Conservation (phyloP, 2,329 filamentous ascomycete species). For the Sordariomycetes sp. region DNA sequence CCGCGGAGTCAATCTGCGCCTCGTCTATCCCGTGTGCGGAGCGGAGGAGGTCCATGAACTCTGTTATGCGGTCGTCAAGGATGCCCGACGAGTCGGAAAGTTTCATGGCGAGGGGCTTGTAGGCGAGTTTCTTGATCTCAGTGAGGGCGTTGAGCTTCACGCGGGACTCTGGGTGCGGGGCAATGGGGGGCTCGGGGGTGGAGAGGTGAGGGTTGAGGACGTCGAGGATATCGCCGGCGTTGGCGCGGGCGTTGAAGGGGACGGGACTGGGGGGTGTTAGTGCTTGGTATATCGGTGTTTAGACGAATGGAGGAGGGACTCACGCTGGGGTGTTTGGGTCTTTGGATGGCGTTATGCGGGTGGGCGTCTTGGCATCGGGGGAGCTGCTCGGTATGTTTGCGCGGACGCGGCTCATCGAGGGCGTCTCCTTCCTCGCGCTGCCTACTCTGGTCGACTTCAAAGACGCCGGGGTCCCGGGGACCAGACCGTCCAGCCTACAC, state of each 20-base stretch:
- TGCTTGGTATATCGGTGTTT: background rate
- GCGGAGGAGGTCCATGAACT: slow-evolving; percentile 64
- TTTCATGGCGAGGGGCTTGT: slow-evolving; percentile 92
- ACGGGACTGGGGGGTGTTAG: slow-evolving; percentile 25
- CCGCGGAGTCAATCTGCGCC: slow-evolving; percentile 74
- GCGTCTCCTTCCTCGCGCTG: slow-evolving; percentile 28
- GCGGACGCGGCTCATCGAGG: slow-evolving; percentile 31
- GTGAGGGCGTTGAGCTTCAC: slow-evolving; percentile 78
- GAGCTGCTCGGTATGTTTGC: slow-evolving; percentile 28
- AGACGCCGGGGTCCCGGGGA: slow-evolving; percentile 46
- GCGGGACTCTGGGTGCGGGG: slow-evolving; percentile 60
- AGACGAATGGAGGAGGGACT: slow-evolving; percentile 7
- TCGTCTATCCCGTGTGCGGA: slow-evolving; percentile 66
- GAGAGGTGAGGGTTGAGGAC: slow-evolving; percentile 66
- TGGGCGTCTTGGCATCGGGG: slow-evolving; percentile 22
- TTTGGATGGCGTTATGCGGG: background rate
- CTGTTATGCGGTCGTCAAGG: slow-evolving; percentile 88
- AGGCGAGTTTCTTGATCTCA: slow-evolving; percentile 80
- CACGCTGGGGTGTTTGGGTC: slow-evolving; percentile 14
- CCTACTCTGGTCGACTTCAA: slow-evolving; percentile 12
- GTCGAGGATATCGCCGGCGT: slow-evolving; percentile 72
- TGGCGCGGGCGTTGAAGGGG: slow-evolving; percentile 62
- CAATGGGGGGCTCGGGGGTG: slow-evolving; percentile 50
- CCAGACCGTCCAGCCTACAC: slow-evolving; percentile 44
- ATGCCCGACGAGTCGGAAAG: slow-evolving; percentile 85